A percentile compares a stretch with the other conserved stretches of the same genome.
Conservation (phyloP, 1,284 basidiomycete genomes). For the Cutaneotrichosporon cavernicola region DNA sequence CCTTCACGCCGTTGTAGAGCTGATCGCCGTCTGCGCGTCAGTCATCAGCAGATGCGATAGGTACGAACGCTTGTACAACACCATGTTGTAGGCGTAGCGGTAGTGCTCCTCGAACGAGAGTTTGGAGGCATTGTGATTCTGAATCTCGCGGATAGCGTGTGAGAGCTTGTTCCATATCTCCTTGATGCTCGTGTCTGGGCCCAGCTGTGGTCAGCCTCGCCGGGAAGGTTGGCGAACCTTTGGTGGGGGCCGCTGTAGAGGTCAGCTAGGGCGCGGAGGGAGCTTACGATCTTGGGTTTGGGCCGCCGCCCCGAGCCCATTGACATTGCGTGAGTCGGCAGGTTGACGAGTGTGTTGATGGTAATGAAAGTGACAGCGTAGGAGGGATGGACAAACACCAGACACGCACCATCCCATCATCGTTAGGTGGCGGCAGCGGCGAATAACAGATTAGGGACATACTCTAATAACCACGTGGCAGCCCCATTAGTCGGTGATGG, state of each 20-base stretch:
- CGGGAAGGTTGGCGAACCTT: constrained; percentile 31
- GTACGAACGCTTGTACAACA: constrained; percentile 66
- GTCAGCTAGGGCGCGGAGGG: constrained; percentile 12
- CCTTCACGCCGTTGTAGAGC: constrained; percentile 82
- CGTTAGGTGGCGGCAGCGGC: background rate
- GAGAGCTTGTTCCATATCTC: constrained; percentile 51
- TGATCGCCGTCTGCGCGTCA: constrained; percentile 62
- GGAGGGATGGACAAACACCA: constrained; percentile 2
- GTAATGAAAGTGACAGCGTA: background rate
- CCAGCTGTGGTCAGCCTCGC: constrained; percentile 31
- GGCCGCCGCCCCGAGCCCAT: constrained; percentile 42
- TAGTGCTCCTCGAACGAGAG: constrained; percentile 98
- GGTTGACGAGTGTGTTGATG: background rate
- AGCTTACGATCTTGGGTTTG: constrained; percentile 49
- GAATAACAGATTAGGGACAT: background rate
- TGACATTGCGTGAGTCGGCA: constrained; percentile 34
- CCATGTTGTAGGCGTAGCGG: constrained; percentile 90
- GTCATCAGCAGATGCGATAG: background rate
- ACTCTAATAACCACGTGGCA: background rate
- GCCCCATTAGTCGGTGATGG: background rate
- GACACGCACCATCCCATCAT: background rate
- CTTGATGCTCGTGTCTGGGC: constrained; percentile 48
- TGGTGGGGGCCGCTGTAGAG: constrained; percentile 43
- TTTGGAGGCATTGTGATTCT: constrained; percentile 87
- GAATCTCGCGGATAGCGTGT: constrained; percentile 86